phyloP scores from a whole-genome alignment of 208 protist genomes.

The Trichomonas vaginalis region DNA sequence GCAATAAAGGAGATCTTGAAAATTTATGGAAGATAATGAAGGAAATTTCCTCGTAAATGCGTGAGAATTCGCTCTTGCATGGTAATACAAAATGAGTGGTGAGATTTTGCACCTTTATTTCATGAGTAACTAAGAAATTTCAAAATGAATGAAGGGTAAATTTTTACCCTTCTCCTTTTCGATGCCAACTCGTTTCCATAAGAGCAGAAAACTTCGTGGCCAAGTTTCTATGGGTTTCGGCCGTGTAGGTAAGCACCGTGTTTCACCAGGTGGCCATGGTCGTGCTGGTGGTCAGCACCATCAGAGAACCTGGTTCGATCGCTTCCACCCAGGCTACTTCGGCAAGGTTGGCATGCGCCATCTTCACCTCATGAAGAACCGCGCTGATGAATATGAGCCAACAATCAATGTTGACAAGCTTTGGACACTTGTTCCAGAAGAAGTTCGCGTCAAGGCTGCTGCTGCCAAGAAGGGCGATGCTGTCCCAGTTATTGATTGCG shows the following conservation, averaged over 20 bases:
- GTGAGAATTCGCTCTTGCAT: too few relatives aligned
- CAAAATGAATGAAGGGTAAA: too few relatives aligned
- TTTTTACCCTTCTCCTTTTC: neutral
- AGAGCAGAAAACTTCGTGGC: slow-evolving; percentile 43
- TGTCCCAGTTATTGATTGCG: slow-evolving; percentile 92
- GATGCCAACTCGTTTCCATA: slow-evolving; percentile 35
- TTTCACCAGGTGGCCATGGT: slow-evolving; percentile 98
- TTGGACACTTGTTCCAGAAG: slow-evolving; percentile 79
- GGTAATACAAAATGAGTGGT: too few relatives aligned
- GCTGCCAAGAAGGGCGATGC: slow-evolving; percentile 56
- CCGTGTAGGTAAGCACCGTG: slow-evolving; percentile 87
- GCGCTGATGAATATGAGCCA: slow-evolving; percentile 62
- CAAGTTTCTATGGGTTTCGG: slow-evolving; percentile 39
- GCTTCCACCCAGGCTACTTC: slow-evolving; percentile 98
- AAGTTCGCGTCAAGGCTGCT: slow-evolving; percentile 50
- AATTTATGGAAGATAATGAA: too few relatives aligned
- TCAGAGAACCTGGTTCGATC: slow-evolving; percentile 93
- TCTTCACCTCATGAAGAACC: slow-evolving; percentile 76
- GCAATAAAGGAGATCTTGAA: too few relatives aligned
- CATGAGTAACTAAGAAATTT: too few relatives aligned
- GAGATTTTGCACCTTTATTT: too few relatives aligned
- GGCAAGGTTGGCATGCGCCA: slow-evolving; percentile 99
- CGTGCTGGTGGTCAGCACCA: slow-evolving; percentile 98
- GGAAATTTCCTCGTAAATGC: too few relatives aligned
- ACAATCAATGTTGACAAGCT: slow-evolving; percentile 95